Evolutionary conservation across 1,284 basidiomycete species (phyloP).

Genomic region (Marasmius sp.): DNA sequence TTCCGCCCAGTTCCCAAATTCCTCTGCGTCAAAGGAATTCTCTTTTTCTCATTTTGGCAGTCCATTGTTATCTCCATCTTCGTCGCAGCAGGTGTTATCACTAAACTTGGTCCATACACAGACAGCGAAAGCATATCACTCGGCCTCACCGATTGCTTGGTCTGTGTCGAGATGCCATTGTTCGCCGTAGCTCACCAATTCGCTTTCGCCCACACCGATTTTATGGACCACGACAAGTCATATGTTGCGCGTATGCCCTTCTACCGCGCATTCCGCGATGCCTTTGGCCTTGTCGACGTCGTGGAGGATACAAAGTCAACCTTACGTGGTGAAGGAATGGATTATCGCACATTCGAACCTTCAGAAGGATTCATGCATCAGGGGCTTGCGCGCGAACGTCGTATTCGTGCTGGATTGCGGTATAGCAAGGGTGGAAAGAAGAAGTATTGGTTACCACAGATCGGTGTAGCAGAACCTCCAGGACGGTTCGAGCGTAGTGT

Average conservation of each 20-base stretch:
- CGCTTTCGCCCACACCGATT: conserved; percentile 86
- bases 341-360: conserved; percentile 94
- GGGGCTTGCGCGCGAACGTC: conserved; percentile 76
- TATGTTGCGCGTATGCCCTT: conserved; percentile 88
- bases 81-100: conserved; percentile 80
- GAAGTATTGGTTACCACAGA: conserved; percentile 89
- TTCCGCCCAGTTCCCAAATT: conserved; percentile 92
- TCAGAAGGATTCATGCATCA: conserved; percentile 91
- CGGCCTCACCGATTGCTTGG: conserved; percentile 86
- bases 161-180: conserved; percentile 97
- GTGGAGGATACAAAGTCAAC: conserved; percentile 85
- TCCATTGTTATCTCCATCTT: conserved; percentile 84
- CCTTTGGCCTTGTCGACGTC: conserved; percentile 86
- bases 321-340: conserved; percentile 86
- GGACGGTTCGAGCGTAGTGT: conserved; percentile 40
- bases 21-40: conserved; percentile 95
- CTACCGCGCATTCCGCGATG: conserved; percentile 84
- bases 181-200: conserved; percentile 94
- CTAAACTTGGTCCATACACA: conserved; percentile 81
- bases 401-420: conserved; percentile 87
- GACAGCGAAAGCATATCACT: conserved; percentile 90
- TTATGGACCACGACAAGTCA: conserved; percentile 63
- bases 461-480: conserved; percentile 35
- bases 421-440: conserved; percentile 86
- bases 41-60: conserved; percentile 99